Evolutionary conservation across 257 asterid species (phyloP).

Genomic region (Scutellaria minor): DNA sequence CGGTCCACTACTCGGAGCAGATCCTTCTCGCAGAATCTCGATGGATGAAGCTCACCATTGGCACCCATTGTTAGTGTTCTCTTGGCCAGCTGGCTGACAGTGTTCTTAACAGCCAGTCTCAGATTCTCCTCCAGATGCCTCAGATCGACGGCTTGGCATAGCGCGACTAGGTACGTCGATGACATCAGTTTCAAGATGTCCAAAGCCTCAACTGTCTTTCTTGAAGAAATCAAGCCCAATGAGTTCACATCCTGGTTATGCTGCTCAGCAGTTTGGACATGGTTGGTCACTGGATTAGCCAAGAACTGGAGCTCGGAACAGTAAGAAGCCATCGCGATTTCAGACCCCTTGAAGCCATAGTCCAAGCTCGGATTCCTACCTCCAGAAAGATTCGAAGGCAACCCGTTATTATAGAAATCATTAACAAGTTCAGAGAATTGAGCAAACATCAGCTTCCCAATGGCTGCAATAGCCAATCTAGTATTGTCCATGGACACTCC

Average conservation of each 20-base stretch:
- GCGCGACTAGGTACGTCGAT: slow-evolving; percentile 47
- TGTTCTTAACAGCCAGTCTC: slow-evolving; percentile 51
- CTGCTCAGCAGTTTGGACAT: slow-evolving; percentile 68
- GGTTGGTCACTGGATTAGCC: slow-evolving; percentile 62
- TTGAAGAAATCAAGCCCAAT: slow-evolving; percentile 55
- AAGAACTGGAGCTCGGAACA: slow-evolving; percentile 65
- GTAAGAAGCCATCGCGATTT: slow-evolving; percentile 62
- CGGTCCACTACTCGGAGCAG: slow-evolving; percentile 59
- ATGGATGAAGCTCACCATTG: slow-evolving; percentile 58
- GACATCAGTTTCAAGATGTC: slow-evolving; percentile 61
- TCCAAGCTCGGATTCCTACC: slow-evolving; percentile 65
- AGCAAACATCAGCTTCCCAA: slow-evolving; percentile 59
- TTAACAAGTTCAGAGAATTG: slow-evolving; percentile 62
- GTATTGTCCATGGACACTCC: slow-evolving; percentile 66
- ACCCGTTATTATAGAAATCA: slow-evolving; percentile 62
- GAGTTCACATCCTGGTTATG: slow-evolving; percentile 72
- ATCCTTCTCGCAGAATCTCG: slow-evolving; percentile 62
- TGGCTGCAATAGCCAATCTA: slow-evolving; percentile 46
- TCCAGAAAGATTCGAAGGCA: slow-evolving; percentile 63
- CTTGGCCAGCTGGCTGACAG: slow-evolving; percentile 56
- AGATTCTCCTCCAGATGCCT: slow-evolving; percentile 62
- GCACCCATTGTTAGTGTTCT: slow-evolving; percentile 51
- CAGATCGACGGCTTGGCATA: slow-evolving; percentile 61
- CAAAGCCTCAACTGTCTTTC: slow-evolving; percentile 57
- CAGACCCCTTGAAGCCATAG: slow-evolving; percentile 60